phyloP scores from a whole-genome alignment of 345 rosid species.

The Pseudoturritis turrita region DNA sequence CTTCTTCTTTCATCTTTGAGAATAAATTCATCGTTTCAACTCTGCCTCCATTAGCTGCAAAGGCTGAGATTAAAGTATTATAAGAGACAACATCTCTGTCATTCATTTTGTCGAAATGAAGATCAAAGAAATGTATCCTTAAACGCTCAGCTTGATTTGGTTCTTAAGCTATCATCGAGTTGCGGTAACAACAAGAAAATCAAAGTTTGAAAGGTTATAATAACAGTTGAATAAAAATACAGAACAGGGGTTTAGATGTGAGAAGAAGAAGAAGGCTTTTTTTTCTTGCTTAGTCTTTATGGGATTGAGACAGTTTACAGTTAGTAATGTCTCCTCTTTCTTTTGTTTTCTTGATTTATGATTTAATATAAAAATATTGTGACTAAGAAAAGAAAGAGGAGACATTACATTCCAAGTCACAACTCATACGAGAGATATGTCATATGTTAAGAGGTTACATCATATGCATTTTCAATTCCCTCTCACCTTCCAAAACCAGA shows the following conservation, averaged over 20 bases:
- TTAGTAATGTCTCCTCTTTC: slow-evolving; percentile 9
- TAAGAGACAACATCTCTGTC: slow-evolving; percentile 35
- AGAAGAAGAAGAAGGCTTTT: slow-evolving; percentile 15
- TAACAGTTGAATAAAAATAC: slow-evolving; percentile 11
- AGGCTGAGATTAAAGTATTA: slow-evolving; percentile 41
- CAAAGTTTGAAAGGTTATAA: slow-evolving; percentile 19
- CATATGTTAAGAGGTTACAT: too few relatives aligned
- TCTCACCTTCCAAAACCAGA: too few relatives aligned
- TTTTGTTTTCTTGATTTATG: neutral
- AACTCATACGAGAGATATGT: too few relatives aligned
- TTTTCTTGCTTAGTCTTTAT: slow-evolving; percentile 23
- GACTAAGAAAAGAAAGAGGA: too few relatives aligned
- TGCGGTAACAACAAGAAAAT: slow-evolving; percentile 31
- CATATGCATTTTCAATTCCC: too few relatives aligned
- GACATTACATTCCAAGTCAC: too few relatives aligned
- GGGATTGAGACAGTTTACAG: slow-evolving; percentile 22
- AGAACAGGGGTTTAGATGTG: slow-evolving; percentile 12
- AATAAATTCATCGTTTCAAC: slow-evolving; percentile 24
- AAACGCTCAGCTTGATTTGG: slow-evolving; percentile 30
- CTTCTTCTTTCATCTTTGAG: slow-evolving; percentile 33
- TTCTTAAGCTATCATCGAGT: slow-evolving; percentile 26
- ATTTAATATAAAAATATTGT: slow-evolving; percentile 5
- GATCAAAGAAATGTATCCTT: slow-evolving; percentile 41
- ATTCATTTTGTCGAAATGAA: slow-evolving; percentile 36
- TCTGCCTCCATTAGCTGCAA: slow-evolving; percentile 42